Evolutionary conservation across 371 early-diverging fungal genomes (phyloP).

Genomic region (Encephalitozoon cuniculi): DNA sequence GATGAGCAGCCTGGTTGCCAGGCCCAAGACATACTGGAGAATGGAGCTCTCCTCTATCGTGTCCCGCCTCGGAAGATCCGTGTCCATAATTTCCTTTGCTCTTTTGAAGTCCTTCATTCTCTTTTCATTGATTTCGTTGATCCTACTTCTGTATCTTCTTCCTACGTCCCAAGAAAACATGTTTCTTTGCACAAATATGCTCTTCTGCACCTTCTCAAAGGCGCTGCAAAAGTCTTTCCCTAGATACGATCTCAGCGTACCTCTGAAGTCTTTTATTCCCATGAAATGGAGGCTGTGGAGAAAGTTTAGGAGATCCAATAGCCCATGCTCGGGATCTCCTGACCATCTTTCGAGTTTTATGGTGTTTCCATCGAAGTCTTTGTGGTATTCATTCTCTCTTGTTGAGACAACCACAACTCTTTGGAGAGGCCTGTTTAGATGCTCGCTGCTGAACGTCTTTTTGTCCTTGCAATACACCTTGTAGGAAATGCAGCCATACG

Average conservation of each 20-base stretch:
- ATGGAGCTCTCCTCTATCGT: neutral
- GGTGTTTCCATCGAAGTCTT: neutral
- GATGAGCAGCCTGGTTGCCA: neutral
- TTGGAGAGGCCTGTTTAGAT: constrained; percentile 6
- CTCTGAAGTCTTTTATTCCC: neutral
- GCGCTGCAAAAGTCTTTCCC: constrained; percentile 17
- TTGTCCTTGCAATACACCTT: constrained; percentile 16
- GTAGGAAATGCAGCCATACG: constrained; percentile 17
- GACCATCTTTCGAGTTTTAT: neutral
- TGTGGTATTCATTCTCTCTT: constrained; percentile 3
- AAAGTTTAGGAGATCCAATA: constrained; percentile 24
- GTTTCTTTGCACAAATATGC: constrained; percentile 20
- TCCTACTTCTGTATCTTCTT: constrained; percentile 7
- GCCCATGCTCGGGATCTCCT: neutral
- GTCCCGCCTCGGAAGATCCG: neutral
- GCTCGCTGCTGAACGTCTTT: neutral
- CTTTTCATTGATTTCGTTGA: constrained; percentile 3
- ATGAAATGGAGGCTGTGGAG: constrained; percentile 9
- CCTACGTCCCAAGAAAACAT: neutral
- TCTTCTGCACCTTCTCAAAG: constrained; percentile 15
- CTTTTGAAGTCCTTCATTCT: constrained; percentile 7
- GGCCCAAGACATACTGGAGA: neutral
- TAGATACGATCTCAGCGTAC: constrained; percentile 6
- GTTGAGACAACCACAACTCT: neutral
- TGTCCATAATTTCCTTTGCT: neutral